Evolutionary conservation across 2,329 filamentous ascomycete genomes (phyloP).

Genomic region (Aureobasidium sp.): DNA sequence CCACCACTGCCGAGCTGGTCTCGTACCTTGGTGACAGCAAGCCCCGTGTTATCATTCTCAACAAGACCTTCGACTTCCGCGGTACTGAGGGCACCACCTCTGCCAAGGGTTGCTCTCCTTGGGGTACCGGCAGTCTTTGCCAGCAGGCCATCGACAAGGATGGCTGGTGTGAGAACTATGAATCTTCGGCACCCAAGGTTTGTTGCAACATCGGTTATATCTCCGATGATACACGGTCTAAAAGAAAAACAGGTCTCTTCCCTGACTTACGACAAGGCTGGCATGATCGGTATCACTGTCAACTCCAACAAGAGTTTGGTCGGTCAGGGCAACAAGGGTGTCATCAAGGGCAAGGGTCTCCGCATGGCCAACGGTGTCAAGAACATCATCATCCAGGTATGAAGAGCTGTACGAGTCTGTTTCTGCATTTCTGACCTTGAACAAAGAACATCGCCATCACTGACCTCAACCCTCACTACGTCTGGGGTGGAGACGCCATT

Average conservation of each 20-base stretch:
- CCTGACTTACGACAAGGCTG: conserved; percentile 42
- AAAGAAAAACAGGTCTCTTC: conserved; percentile 1
- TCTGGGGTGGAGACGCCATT: conserved; percentile 29
- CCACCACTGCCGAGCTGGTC: conserved; percentile 47
- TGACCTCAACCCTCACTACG: conserved; percentile 25
- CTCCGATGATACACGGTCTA: neutral
- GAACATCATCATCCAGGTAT: conserved; percentile 28
- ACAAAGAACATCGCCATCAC: conserved; percentile 28
- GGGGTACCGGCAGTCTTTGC: conserved; percentile 44
- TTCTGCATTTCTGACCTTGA: neutral
- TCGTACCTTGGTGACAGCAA: conserved; percentile 49
- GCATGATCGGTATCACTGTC: conserved; percentile 36
- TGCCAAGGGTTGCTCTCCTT: conserved; percentile 49
- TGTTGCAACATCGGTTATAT: neutral
- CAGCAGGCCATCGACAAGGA: conserved; percentile 53
- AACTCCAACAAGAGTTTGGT: conserved; percentile 33
- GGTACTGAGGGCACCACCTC: conserved; percentile 45
- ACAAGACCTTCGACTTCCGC: conserved; percentile 47
- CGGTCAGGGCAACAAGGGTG: conserved; percentile 29
- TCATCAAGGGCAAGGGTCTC: conserved; percentile 34
- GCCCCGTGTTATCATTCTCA: conserved; percentile 51
- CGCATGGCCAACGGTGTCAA: conserved; percentile 24
- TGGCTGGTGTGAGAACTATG: conserved; percentile 41
- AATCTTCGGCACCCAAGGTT: conserved; percentile 16
- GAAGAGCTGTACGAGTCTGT: neutral